Evolutionary conservation across 768 basidiomycete genomes (phyloP), one percentile per base, ranked within the genome.

Genomic region (Amanita thiersii): DNA sequence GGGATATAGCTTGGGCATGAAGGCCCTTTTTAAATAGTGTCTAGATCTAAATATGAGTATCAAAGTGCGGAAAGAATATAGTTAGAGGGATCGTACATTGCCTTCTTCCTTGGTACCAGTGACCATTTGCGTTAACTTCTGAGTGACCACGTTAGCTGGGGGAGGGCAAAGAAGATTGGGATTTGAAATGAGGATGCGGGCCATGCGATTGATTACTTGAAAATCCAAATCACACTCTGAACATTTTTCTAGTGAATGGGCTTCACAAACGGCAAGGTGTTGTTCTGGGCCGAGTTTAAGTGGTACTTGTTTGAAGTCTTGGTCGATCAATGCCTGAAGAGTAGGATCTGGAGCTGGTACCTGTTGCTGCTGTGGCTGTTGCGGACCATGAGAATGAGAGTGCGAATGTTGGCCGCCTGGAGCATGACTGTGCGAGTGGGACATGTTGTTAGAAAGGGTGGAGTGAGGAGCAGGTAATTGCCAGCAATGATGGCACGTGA

Each of bases 21-120:
- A 84, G 69, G n/a, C 73, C 72, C 33, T 66, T 51, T 61, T 94
- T 94, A 70, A 87, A 98, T 3, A 84, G 59, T 30, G 72, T 63
- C 92, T 94, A 57, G 0, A 38, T 10, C 24, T 17, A 32, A 49
- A 40, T 42, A 57, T 12, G 51, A 52, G 40, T 48, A 45, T 55
- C 57, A 5, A 49, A 12, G 20, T 14, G 8, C 19, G 19, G 34
- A 23, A 24, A 23, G 8, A 20, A 6, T 21, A n/a, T 18, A 15
- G 33, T 37, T 48, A 47, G 46, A 52, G 39, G 38, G 14, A 40
- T 69, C 88, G 55, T 55, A 90, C 90, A 59, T 99, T 99, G 46
- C 96, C 96, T 48, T 94, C 88, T 36, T 98, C 94, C 57, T 97
- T 97, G 3, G 83, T 81, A 35, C 71, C 66, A 10, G 76, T 81